Conservation (phyloP, 2,329 filamentous ascomycete species). For the Exophiala lecanii-corni region DNA sequence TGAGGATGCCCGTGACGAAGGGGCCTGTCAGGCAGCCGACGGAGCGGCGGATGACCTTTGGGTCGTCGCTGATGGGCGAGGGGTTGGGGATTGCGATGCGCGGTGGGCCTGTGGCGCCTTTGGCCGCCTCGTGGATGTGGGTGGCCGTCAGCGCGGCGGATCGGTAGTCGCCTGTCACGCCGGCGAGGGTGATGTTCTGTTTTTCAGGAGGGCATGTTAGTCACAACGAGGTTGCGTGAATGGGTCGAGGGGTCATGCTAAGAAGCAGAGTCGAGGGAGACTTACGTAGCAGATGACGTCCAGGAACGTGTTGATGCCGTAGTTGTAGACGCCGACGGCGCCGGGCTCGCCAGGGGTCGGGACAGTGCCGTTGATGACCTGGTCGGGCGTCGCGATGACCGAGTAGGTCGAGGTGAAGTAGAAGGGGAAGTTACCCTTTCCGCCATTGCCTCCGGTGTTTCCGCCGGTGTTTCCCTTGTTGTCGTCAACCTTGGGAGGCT, state of each 20-base stretch:
- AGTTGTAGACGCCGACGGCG: slow-evolving; percentile 47
- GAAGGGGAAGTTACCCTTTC: slow-evolving; percentile 9
- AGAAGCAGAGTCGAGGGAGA: too few relatives aligned
- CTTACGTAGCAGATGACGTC: slow-evolving; percentile 39
- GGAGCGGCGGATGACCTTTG: slow-evolving; percentile 24
- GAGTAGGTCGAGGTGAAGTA: slow-evolving; percentile 48
- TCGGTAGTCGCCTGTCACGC: slow-evolving; percentile 48
- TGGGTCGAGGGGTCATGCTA: too few relatives aligned
- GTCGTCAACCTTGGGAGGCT: background rate
- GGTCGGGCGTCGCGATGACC: slow-evolving; percentile 45
- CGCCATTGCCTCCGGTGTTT: background rate
- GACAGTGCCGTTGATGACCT: slow-evolving; percentile 45
- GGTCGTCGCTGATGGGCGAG: slow-evolving; percentile 32
- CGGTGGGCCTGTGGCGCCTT: slow-evolving; percentile 47
- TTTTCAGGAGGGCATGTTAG: too few relatives aligned
- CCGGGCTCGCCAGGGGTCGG: slow-evolving; percentile 39
- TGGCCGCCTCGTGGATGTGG: slow-evolving; percentile 50
- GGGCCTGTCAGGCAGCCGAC: slow-evolving; percentile 31
- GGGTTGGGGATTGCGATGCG: slow-evolving; percentile 51
- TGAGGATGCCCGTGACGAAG: slow-evolving; percentile 41
- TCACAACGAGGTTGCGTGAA: too few relatives aligned
- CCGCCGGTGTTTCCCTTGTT: background rate
- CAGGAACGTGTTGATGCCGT: slow-evolving; percentile 48
- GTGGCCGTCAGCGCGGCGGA: slow-evolving; percentile 51
- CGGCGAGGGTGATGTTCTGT: slow-evolving; percentile 48